Base-by-base conservation (phyloP, 2,329 filamentous ascomycete genomes). In the Mycosphaerella sp. region DNA sequence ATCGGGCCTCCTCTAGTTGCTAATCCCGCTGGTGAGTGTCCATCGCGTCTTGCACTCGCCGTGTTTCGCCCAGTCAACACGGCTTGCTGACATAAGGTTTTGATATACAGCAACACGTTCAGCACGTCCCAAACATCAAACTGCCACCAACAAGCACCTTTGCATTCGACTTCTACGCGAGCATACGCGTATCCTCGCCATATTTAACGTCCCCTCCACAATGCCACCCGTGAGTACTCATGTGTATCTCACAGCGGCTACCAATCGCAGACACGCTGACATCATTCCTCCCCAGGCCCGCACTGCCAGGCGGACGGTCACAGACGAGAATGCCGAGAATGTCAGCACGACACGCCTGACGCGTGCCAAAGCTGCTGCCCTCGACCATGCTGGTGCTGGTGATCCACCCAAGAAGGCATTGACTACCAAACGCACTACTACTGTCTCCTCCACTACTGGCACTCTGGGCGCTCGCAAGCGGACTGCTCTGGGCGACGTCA, bases 281-380 rank as follows among this genome's bases (percentile, higher is more conserved):
- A 62, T 56, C 61, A 42, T 55, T 21, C 36, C 14, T 43, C 59
- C 36, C 21, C 66, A 85, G 85, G 80, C 78, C 76, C 85, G 87
- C 72, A 77, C 82, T 65, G 81, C 86, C 72, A 80, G 83, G 69
- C 85, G 89, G 73, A 80, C 83, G 69, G 79, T 85, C 64, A 86
- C 85, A 60, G 93, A 94, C 71, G 90, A 96, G 77, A 96, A 96
- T 69, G 91, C 96, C 70, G 93, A 96, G 76, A 71, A 70, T 53
- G 59, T 57, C 32, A 72, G 77, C 53, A 83, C 86, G 55, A 88
- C 86, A 73, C 89, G 90, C 74, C 76, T 96, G 69, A 97, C 93
- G 64, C 83, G 93, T 74, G 90, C 93, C 61, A 96, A 97, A 75
- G 84, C 89, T 46, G 88, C 89, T 52, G 85, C 86, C 42, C 77